phyloP scores from a whole-genome alignment of 345 rosid genomes.

The Hibiscus tridactylites region DNA sequence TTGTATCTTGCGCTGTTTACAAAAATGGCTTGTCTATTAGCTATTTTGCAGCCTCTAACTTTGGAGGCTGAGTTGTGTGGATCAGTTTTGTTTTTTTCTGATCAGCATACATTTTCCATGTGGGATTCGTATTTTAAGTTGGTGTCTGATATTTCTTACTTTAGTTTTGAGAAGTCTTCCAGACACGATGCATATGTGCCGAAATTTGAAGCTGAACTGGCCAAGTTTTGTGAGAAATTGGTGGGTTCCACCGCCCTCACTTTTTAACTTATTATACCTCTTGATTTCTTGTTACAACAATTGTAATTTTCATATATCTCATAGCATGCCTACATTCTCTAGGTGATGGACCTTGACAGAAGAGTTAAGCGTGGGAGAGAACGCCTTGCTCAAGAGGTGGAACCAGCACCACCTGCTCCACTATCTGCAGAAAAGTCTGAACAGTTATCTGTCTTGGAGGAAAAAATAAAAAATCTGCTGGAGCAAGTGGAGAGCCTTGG shows the following conservation, averaged over 20 bases:
- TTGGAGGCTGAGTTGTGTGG: background rate
- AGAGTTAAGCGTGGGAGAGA: slow-evolving; percentile 96
- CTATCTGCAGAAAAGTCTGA: slow-evolving; percentile 77
- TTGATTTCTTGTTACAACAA: background rate
- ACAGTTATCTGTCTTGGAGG: slow-evolving; percentile 77
- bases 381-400: slow-evolving; percentile 87
- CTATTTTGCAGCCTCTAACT: background rate
- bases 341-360: slow-evolving; percentile 96
- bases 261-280: background rate
- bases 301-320: slow-evolving; percentile 18
- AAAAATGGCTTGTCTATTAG: background rate
- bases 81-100: background rate
- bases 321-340: slow-evolving; percentile 12
- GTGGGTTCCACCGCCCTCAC: slow-evolving; percentile 28
- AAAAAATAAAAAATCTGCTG: slow-evolving; percentile 79
- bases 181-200: slow-evolving; percentile 62
- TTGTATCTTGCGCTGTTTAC: background rate
- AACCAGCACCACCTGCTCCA: slow-evolving; percentile 66
- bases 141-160: slow-evolving; percentile 15
- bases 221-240: slow-evolving; percentile 88
- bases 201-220: slow-evolving; percentile 91
- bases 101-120: background rate
- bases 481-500: slow-evolving; percentile 96
- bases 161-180: slow-evolving; percentile 83
- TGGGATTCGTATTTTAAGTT: slow-evolving; percentile 2